A percentile compares a stretch with the other conserved stretches of the same genome.
Conservation (phyloP, 495 filamentous ascomycete genomes). For the Stereocaulon alpinum region DNA sequence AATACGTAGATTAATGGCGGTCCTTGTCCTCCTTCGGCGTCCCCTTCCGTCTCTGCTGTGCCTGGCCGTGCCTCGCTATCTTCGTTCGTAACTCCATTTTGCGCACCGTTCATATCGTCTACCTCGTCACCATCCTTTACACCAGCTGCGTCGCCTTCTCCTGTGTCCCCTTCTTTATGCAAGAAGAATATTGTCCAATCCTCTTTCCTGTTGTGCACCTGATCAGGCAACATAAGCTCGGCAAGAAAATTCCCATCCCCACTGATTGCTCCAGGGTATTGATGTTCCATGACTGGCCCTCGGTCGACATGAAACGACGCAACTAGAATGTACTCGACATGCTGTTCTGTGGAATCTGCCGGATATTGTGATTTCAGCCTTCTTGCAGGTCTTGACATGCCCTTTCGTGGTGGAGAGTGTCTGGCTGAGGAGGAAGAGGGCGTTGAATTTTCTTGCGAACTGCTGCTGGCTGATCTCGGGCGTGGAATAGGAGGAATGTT, state of each 20-base stretch:
- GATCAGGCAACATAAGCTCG: slow-evolving; percentile 97
- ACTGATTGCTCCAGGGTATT: slow-evolving; percentile 87
- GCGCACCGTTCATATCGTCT: slow-evolving; percentile 28
- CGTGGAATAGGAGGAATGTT: slow-evolving; percentile 43
- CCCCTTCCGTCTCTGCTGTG: slow-evolving; percentile 40
- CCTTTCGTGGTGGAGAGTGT: slow-evolving; percentile 19
- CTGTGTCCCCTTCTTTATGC: slow-evolving; percentile 69
- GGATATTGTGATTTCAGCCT: slow-evolving; percentile 81
- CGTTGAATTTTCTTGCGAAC: slow-evolving; percentile 33
- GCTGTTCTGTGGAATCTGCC: slow-evolving; percentile 63
- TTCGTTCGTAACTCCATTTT: slow-evolving; percentile 29
- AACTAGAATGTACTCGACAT: slow-evolving; percentile 99
- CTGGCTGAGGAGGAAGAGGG: slow-evolving; percentile 39
- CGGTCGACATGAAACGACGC: slow-evolving; percentile 95
- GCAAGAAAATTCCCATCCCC: slow-evolving; percentile 98
- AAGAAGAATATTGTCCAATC: slow-evolving; percentile 99
- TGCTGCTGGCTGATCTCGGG: slow-evolving; percentile 42
- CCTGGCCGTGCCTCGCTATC: slow-evolving; percentile 34
- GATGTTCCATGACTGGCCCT: slow-evolving; percentile 96
- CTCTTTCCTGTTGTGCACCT: slow-evolving; percentile 86
- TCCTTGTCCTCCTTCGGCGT: slow-evolving; percentile 58
- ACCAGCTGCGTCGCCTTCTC: slow-evolving; percentile 58
- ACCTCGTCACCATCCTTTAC: slow-evolving; percentile 33
- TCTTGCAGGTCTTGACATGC: slow-evolving; percentile 27
- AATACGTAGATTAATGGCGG: slow-evolving; percentile 96